Conservation (phyloP, 257 asterid species). For the Forsythia viridissima region DNA sequence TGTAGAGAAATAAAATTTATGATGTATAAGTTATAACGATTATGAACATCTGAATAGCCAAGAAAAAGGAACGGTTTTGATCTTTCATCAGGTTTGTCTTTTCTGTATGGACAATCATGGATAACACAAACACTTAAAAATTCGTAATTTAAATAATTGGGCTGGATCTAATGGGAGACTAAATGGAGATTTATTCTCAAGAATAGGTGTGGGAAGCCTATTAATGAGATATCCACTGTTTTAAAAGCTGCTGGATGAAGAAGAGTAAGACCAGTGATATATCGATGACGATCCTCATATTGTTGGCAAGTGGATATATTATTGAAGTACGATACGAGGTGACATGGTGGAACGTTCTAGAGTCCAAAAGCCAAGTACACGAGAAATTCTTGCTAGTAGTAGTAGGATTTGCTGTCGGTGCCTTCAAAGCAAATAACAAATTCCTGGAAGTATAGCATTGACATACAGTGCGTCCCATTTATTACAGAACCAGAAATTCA, state of each 20-base stretch:
- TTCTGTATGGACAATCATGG: background rate
- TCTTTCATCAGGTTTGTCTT: background rate
- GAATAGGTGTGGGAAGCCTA: background rate
- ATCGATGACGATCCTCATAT: background rate
- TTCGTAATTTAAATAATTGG: background rate
- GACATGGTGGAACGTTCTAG: background rate
- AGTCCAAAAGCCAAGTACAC: background rate
- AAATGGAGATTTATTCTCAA: background rate
- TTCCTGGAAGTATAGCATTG: too few species aligned
- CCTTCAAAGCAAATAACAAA: too few species aligned
- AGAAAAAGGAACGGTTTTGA: background rate
- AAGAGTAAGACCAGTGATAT: background rate
- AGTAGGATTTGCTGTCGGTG: background rate
- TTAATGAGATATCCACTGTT: background rate
- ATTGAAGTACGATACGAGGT: background rate
- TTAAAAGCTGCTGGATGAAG: background rate
- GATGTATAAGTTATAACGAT: background rate
- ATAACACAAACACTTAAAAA: background rate
- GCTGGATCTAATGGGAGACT: background rate
- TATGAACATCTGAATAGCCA: background rate
- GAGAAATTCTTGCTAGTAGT: background rate
- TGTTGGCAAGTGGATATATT: background rate
- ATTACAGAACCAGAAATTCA: too few species aligned
- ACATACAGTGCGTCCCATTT: too few species aligned
- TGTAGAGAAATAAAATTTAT: too few species aligned